These are phyloP conservation scores for Trichosporon faecale DNA, from an alignment of 1,284 basidiomycete species.

Conservation along the genomic window DNA sequence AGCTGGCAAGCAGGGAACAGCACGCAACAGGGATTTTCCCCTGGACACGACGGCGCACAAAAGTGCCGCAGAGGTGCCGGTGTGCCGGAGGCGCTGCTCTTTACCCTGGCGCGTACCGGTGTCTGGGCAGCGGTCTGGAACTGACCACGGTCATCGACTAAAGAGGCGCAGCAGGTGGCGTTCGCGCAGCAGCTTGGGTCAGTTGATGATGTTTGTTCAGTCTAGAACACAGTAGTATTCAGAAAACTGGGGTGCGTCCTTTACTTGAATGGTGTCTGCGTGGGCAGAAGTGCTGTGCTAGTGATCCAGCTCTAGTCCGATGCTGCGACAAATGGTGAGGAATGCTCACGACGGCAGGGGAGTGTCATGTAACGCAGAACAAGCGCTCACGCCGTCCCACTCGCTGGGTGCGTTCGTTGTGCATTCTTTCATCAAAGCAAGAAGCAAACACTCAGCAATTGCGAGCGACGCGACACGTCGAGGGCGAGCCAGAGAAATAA, in stretches of 20 bases:
- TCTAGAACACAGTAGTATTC: too few relatives aligned
- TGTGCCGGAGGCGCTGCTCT: background rate
- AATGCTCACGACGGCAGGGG: background rate
- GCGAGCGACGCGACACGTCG: too few relatives aligned
- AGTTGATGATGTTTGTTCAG: background rate
- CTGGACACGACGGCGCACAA: background rate
- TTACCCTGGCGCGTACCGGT: background rate
- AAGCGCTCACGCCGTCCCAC: background rate
- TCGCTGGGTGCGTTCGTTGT: background rate
- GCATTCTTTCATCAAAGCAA: background rate
- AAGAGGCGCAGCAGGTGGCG: background rate
- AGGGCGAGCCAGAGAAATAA: background rate
- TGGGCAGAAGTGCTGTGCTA: too few relatives aligned
- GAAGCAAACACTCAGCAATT: background rate
- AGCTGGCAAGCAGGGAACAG: background rate
- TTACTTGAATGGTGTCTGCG: background rate
- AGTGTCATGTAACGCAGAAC: background rate
- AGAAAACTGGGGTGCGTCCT: too few relatives aligned
- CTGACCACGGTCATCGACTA: background rate
- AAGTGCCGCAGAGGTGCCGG: background rate
- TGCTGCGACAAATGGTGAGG: background rate
- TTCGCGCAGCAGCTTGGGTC: background rate
- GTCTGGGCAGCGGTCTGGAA: background rate
- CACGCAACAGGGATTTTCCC: background rate
- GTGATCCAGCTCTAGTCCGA: background rate